Evolutionary conservation across 192 early-diverging fungal species (phyloP).

Genomic region (Powellomyces hirtus): DNA sequence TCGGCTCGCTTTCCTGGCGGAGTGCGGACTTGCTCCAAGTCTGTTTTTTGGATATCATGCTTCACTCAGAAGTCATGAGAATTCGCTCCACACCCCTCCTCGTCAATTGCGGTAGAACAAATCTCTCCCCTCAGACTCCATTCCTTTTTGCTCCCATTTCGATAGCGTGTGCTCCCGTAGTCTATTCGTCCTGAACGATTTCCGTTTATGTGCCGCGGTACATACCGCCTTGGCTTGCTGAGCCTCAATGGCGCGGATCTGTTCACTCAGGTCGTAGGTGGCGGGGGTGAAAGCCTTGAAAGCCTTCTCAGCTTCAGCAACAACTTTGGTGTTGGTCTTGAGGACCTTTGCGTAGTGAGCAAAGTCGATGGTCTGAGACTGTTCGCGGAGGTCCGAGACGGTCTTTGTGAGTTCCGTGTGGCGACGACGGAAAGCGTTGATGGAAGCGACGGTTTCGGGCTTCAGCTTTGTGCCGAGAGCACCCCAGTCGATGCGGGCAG

Average conservation of each 20-base stretch:
- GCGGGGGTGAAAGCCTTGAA: conserved; percentile 76
- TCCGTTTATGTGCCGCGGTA: too few species aligned
- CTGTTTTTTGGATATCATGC: too few species aligned
- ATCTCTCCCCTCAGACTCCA: too few species aligned
- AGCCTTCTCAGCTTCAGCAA: conserved; percentile 87
- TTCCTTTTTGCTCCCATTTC: too few species aligned
- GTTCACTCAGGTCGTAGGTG: conserved; percentile 78
- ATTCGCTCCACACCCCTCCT: too few species aligned
- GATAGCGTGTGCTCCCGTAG: too few species aligned
- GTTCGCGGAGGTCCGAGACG: conserved; percentile 79
- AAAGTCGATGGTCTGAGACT: conserved; percentile 82
- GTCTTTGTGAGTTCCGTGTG: conserved; percentile 86
- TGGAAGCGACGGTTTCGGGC: conserved; percentile 82
- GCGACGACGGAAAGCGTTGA: conserved; percentile 91
- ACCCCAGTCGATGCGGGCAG: conserved; percentile 86
- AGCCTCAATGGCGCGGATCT: conserved; percentile 65
- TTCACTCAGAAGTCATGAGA: too few species aligned
- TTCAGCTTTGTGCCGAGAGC: conserved; percentile 78
- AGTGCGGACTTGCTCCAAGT: too few species aligned
- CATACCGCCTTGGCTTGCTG: conserved; percentile 54
- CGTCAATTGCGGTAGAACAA: too few species aligned
- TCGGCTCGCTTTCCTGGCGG: too few species aligned
- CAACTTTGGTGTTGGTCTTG: conserved; percentile 87
- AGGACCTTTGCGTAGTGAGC: conserved; percentile 80
- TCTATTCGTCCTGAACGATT: too few species aligned